Base-by-base conservation (phyloP, 192 early-diverging fungal genomes). In the Thamnidium elegans region DNA sequence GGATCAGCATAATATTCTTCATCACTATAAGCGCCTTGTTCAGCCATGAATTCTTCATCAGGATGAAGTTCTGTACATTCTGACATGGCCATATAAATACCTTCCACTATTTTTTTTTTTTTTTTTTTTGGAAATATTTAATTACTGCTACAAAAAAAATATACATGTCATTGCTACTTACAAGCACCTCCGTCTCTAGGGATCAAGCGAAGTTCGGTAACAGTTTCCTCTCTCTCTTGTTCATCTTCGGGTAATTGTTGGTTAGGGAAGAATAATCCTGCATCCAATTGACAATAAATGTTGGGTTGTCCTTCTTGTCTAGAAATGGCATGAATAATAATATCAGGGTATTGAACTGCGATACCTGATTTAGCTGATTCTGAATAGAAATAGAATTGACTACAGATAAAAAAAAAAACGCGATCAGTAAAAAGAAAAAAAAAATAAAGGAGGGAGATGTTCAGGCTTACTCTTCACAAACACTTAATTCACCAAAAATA, bases 281-380 rank as follows among this genome's bases (percentile, higher is more conserved):
- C 63, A 23, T 85, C 86, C 7, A 88, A 76, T 64, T 90, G 88
- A 48, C 79, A 85, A 65, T 90, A 90, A 55, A 90, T 86, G 58
- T 75, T 77, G 6, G 86, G 84, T 23, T 70, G 65, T 11, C 71
- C 76, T 7, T 65, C 73, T 23, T 74, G 73, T 15, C 88, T 81
- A 7, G 86, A 84, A 39, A 88, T 84, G 8, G 88, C 88, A 56
- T 90, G 86, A 54, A 90, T 86, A 46, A 86, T 82, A 55, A 90
- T 84, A 20, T 82, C 79, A 1, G 80, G 80, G 52, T 87, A 90
- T 52, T 82, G 78, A 61, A 90, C 78, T 19, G 82, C 63, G 14
- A 87, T 73, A 15, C 83, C 81, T 50, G 74, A 66, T 44, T 78
- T 54, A 1, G 69, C 76, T 7, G 15, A 53, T 0, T 73, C 61